Conservation (phyloP, 202 grass and related monocot species). For the Setaria viridis region DNA sequence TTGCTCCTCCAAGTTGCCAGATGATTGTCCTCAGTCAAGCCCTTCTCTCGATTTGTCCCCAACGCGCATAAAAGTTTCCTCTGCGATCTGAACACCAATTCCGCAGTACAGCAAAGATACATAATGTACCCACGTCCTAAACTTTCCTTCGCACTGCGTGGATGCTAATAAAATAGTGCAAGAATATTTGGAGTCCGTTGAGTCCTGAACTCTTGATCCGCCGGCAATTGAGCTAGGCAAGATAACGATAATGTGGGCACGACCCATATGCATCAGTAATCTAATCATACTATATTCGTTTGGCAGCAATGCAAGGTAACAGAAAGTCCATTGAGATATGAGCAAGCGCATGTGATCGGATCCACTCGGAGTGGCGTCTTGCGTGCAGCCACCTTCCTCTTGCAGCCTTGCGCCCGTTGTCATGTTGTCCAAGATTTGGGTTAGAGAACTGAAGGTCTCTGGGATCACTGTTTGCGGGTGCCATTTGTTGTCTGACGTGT, state of each 20-base stretch:
- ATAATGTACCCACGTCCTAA: neutral
- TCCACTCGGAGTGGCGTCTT: neutral
- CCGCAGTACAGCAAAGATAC: neutral
- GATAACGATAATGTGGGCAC: neutral
- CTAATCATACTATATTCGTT: neutral
- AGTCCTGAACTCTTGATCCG: neutral
- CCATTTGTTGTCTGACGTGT: slow-evolving; percentile 33
- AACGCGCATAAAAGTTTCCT: neutral
- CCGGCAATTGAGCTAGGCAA: neutral
- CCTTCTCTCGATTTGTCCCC: neutral
- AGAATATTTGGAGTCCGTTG: neutral
- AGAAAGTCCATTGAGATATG: neutral
- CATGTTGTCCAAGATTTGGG: neutral
- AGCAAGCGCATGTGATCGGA: neutral
- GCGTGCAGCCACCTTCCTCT: neutral
- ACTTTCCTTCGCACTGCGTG: neutral
- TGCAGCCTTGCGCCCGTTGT: neutral
- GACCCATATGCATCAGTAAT: neutral
- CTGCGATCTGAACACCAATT: neutral
- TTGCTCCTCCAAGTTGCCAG: neutral
- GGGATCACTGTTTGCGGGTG: neutral
- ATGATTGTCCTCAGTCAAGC: neutral
- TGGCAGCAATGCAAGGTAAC: neutral
- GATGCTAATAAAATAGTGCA: neutral
- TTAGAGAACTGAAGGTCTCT: neutral